Conservation (phyloP, 2,329 filamentous ascomycete genomes). For the Fusarium sp. region DNA sequence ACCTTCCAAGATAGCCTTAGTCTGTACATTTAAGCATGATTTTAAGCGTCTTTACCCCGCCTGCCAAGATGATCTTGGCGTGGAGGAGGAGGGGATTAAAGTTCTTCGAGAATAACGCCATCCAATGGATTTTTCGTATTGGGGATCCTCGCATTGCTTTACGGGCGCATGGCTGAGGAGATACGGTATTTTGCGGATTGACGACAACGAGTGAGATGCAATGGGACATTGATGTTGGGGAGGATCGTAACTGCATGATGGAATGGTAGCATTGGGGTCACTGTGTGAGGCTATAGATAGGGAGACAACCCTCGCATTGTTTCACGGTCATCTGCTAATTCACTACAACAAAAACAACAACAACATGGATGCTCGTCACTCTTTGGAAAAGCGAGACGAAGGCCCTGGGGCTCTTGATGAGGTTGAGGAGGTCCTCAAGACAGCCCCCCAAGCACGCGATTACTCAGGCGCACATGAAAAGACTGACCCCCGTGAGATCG, state of each 20-base stretch:
- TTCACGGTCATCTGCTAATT: not conserved
- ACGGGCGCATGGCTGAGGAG: not conserved
- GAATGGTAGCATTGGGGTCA: not conserved
- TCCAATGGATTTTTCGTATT: not conserved
- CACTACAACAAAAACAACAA: not conserved
- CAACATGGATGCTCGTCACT: not conserved
- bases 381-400: not conserved
- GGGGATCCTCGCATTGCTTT: not conserved
- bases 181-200: not conserved
- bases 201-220: not conserved
- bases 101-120: not conserved
- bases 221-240: not conserved
- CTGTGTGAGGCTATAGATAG: not conserved
- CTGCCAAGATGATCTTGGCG: slow-evolving; percentile 5
- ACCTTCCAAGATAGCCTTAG: slow-evolving; percentile 9
- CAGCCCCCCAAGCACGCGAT: slow-evolving; percentile 7
- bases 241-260: not conserved
- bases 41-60: slow-evolving; percentile 10
- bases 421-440: slow-evolving; percentile 15
- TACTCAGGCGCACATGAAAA: slow-evolving; percentile 35
- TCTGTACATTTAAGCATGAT: slow-evolving; percentile 8
- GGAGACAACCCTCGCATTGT: not conserved
- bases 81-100: not conserved
- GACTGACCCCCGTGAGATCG: slow-evolving; percentile 32
- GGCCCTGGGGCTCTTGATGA: not conserved